These are phyloP conservation scores for Euptelea pleiosperma DNA, from an alignment of 164 flowering plant genomes.

Conservation along the genomic window DNA sequence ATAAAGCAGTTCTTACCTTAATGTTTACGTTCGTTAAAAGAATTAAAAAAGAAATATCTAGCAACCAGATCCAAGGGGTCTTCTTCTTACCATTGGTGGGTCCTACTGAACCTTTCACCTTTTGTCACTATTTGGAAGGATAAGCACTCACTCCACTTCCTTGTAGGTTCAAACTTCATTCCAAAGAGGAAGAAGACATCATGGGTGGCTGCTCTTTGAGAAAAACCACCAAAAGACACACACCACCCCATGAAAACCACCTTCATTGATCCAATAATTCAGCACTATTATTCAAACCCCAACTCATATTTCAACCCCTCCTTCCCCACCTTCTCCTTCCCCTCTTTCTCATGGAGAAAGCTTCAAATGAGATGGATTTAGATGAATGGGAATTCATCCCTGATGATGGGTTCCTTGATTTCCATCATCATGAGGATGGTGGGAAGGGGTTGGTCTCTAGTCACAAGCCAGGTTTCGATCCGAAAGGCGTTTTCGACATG, in stretches of 20 bases:
- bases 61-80: conserved; percentile 6
- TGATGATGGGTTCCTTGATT: conserved; percentile 35
- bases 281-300: conserved; percentile 1
- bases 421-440: conserved; percentile 14
- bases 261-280: conserved; percentile 31
- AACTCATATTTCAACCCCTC: neutral
- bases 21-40: too few species aligned
- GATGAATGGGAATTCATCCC: conserved; percentile 55
- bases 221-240: conserved; percentile 6
- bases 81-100: conserved; percentile 25
- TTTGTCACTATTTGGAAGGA: conserved; percentile 36
- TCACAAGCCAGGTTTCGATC: conserved; percentile 1
- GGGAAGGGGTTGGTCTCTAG: conserved; percentile 1
- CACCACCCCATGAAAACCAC: conserved; percentile 21
- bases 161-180: conserved; percentile 16
- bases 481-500: conserved; percentile 27
- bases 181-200: conserved; percentile 31
- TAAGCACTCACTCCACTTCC: conserved; percentile 22
- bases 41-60: conserved; percentile 30
- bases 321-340: neutral
- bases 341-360: conserved; percentile 11
- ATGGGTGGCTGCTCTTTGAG: conserved; percentile 3
- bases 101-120: conserved; percentile 19
- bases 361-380: conserved; percentile 34
- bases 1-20: too few species aligned